These are phyloP conservation scores for Raphanus sativus DNA, from an alignment of 345 rosid genomes.

Conservation along the genomic window DNA sequence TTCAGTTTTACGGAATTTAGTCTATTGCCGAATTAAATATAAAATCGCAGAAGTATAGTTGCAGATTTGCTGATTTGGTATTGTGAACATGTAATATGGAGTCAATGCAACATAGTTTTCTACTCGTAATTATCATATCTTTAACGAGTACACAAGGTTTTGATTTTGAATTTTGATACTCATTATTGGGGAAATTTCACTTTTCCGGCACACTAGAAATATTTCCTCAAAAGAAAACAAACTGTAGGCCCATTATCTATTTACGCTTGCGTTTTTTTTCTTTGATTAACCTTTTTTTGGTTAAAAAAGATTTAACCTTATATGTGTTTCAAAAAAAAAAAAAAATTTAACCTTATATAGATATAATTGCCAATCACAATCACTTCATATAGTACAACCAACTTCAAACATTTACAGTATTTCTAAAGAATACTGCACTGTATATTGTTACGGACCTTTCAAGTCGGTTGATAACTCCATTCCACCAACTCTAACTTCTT, in stretches of 20 bases:
- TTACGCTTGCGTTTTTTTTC: neutral
- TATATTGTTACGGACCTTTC: neutral
- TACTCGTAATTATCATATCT: neutral
- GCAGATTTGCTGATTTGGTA: constrained; percentile 6
- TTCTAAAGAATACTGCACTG: neutral
- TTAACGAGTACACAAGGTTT: constrained; percentile 4
- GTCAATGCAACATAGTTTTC: neutral
- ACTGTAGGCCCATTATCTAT: neutral
- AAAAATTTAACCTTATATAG: too few relatives aligned
- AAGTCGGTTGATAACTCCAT: neutral
- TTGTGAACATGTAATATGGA: constrained; percentile 17
- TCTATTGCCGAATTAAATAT: neutral
- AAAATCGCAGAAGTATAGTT: neutral
- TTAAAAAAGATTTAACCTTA: too few relatives aligned
- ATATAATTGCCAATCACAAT: neutral
- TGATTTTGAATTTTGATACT: constrained; percentile 5
- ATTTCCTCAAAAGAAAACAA: neutral
- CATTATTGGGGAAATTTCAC: too few relatives aligned
- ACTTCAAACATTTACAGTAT: neutral
- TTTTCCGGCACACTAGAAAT: neutral
- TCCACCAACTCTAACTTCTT: neutral
- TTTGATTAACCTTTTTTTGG: too few relatives aligned
- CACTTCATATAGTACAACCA: neutral
- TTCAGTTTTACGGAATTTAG: neutral
- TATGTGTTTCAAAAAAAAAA: too few relatives aligned